These are phyloP conservation scores for Solanum lignicaule DNA, from an alignment of 257 asterid species.

Conservation along the genomic window DNA sequence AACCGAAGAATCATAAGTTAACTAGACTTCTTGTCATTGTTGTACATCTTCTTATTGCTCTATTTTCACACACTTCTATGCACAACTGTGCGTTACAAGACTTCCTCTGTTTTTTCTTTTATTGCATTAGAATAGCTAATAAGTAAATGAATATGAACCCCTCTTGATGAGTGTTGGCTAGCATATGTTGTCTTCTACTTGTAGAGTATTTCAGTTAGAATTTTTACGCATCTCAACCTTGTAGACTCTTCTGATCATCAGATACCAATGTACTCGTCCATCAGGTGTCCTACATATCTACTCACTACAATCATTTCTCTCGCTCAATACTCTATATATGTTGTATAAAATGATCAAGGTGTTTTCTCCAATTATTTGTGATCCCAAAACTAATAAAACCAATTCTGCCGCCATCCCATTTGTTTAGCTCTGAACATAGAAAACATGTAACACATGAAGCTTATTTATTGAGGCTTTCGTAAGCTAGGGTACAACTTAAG, in stretches of 20 bases:
- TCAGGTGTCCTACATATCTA: not conserved
- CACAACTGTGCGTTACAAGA: no score
- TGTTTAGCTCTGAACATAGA: not conserved
- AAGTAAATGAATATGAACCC: no score
- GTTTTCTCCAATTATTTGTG: not conserved
- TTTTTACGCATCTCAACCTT: not conserved
- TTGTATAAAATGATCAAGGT: not conserved
- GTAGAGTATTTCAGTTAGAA: not conserved
- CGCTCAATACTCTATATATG: not conserved
- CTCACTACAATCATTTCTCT: not conserved
- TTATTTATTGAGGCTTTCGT: no score
- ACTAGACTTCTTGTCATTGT: not conserved
- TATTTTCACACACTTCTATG: no score
- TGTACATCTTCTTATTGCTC: no score
- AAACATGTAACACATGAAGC: no score
- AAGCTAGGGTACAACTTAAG: no score
- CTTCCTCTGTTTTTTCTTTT: no score
- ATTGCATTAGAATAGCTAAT: no score
- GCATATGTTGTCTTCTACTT: not conserved
- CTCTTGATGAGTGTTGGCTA: no score
- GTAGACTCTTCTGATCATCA: not conserved
- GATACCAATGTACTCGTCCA: not conserved
- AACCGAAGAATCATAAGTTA: no score
- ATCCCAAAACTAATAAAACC: not conserved
- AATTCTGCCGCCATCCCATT: not conserved